A percentile compares a stretch with the other conserved stretches of the same genome.
phyloP scores from a whole-genome alignment of 1,139 yeast species.

The Yamadazyma epiphylla region DNA sequence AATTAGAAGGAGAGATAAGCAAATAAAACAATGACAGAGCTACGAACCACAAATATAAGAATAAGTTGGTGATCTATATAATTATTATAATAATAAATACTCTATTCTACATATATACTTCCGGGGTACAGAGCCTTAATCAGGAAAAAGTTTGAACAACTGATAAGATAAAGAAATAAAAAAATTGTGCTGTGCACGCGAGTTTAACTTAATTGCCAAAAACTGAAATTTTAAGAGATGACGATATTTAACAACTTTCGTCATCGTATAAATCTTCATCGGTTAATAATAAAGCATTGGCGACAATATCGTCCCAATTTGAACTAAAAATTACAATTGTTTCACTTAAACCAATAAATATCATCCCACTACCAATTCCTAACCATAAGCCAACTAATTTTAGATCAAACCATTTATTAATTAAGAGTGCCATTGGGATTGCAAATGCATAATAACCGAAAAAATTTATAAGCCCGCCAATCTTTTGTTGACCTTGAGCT shows the following conservation, averaged over 20 bases:
- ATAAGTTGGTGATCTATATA: too few species aligned
- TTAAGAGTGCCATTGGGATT: slow-evolving; percentile 60
- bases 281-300: slow-evolving; percentile 24
- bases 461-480: slow-evolving; percentile 78
- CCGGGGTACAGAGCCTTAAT: too few species aligned
- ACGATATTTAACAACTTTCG: not conserved
- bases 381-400: slow-evolving; percentile 77
- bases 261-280: slow-evolving; percentile 8
- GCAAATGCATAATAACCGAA: slow-evolving; percentile 65
- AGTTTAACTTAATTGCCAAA: too few species aligned
- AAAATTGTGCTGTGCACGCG: too few species aligned
- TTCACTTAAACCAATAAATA: slow-evolving; percentile 65
- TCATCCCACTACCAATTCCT: slow-evolving; percentile 79
- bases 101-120: too few species aligned
- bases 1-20: too few species aligned
- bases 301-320: slow-evolving; percentile 40
- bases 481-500: slow-evolving; percentile 82
- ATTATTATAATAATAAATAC: too few species aligned
- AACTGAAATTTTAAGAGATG: too few species aligned
- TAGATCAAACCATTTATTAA: slow-evolving; percentile 54
- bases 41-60: too few species aligned
- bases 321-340: slow-evolving; percentile 32
- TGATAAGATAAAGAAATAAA: too few species aligned
- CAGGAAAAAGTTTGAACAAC: too few species aligned
- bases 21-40: too few species aligned